Evolutionary conservation across 345 rosid genomes (phyloP).

Genomic region (Aquilaria malaccensis): DNA sequence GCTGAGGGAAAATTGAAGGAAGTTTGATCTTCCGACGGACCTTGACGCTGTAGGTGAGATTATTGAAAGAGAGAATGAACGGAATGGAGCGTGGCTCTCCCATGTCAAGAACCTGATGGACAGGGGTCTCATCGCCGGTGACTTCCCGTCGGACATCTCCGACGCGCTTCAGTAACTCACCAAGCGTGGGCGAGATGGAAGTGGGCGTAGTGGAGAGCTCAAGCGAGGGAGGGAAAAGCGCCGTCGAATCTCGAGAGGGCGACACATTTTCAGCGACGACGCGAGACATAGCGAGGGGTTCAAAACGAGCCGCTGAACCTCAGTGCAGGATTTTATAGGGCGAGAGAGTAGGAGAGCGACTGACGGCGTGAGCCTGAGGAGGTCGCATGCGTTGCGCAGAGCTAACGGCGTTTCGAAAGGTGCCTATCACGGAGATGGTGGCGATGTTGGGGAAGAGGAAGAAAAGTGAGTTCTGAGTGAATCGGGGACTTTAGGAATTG

Average conservation of each 20-base stretch:
- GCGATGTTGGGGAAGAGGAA: background rate
- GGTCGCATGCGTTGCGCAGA: background rate
- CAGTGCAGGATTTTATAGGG: background rate
- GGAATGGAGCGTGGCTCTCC: constrained; percentile 39
- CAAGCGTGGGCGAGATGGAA: constrained; percentile 43
- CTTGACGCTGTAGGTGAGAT: constrained; percentile 70
- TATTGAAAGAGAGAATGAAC: constrained; percentile 62
- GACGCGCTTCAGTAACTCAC: constrained; percentile 66
- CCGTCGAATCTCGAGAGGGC: constrained; percentile 9
- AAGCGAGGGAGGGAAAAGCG: constrained; percentile 30
- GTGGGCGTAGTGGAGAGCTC: constrained; percentile 24
- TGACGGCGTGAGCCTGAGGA: background rate
- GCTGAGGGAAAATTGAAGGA: constrained; percentile 22
- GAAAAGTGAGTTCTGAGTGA: background rate
- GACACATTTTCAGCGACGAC: constrained; percentile 30
- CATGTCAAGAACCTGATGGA: constrained; percentile 39
- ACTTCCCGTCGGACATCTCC: constrained; percentile 56
- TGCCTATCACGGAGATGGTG: background rate
- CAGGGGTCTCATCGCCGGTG: constrained; percentile 76
- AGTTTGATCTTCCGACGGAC: constrained; percentile 40
- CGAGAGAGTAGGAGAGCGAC: background rate
- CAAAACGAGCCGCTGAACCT: background rate
- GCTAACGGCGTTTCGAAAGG: background rate
- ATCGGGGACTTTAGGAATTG: background rate
- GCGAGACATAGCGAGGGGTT: constrained; percentile 34